Evolutionary conservation across 1,284 basidiomycete genomes (phyloP).

Genomic region (Tausonia pullulans): DNA sequence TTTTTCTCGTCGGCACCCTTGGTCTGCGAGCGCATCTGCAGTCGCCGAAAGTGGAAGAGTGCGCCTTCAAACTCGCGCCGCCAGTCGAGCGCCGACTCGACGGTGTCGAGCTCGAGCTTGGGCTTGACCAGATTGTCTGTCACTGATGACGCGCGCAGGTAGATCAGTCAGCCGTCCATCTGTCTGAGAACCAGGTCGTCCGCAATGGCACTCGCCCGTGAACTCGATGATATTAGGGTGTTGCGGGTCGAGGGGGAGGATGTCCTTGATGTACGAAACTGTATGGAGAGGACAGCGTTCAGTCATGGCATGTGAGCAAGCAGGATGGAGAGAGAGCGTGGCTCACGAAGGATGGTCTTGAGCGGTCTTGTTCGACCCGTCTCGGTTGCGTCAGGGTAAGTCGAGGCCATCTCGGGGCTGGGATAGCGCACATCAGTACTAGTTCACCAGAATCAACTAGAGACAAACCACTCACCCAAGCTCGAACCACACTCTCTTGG

Average conservation of each 20-base stretch:
- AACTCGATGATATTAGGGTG: constrained; percentile 40
- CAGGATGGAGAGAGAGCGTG: neutral
- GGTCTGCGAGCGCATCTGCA: neutral
- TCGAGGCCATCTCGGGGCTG: constrained; percentile 48
- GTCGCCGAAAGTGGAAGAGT: constrained; percentile 25
- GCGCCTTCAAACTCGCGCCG: constrained; percentile 43
- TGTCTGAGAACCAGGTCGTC: neutral
- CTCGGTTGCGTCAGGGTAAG: constrained; percentile 47
- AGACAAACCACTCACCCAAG: constrained; percentile 23
- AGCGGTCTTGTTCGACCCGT: constrained; percentile 47
- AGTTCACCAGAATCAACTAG: too few relatives aligned
- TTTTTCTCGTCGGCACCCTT: neutral
- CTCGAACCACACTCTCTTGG: constrained; percentile 52
- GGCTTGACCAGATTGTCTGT: constrained; percentile 25
- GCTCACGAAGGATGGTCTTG: constrained; percentile 44
- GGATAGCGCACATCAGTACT: neutral
- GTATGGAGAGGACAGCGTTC: constrained; percentile 21
- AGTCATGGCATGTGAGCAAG: constrained; percentile 7
- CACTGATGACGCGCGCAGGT: neutral
- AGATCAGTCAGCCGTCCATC: neutral
- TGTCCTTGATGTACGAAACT: constrained; percentile 40
- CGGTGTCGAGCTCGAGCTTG: constrained; percentile 47
- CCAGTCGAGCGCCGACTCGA: constrained; percentile 52
- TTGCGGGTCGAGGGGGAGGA: constrained; percentile 39
- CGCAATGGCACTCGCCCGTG: constrained; percentile 23